Base-by-base conservation (phyloP, 129 eudicot genomes). In the Ambrosia artemisiifolia region DNA sequence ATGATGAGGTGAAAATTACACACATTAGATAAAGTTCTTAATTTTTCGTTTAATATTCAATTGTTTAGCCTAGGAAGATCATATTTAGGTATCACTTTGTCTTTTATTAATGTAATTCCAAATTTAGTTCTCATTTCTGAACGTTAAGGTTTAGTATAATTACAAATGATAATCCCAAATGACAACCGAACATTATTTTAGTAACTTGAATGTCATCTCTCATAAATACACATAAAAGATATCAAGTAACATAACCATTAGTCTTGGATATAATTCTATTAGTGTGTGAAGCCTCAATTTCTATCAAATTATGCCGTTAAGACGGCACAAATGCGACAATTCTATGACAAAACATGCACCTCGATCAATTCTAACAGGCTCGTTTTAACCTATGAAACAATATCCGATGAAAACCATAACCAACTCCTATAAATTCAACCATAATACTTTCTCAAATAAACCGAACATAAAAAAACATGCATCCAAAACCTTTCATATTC, bases 381-480 rank as follows among this genome's bases (percentile, higher is more conserved):
- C 83, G 84, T 86, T 67, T 54, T 43, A 79, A 70, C 78, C 88
- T 76, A 87, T 75, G 82, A 66, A 67, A 18, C 61, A 78, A 32
- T 61, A 59, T 20, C 33, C 80, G 67, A 76, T 66, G 42, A 46
- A 63, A 72, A 63, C 66, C 42, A 82, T 79, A 81, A 75, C 61
- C 69, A 75, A 53, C 38, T 49, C 46, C 79, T 69, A 67, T 76
- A 72, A 32, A 57, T 49, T 47, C 40, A 7, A 51, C 33, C 47
- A 24, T 24, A 24, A 14, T 19, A 14, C 30, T 54, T 43, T 44
- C 51, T 44, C 63, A 20, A 42, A 71, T 5, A 51, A 69, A 53
- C 20, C 44, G 17, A 65, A 13, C 61, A 38, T 11, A 53, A 20
- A 67, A 36, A 34, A 70, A 50, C 61, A 84, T 72, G 82, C 38